Base-by-base conservation (phyloP, 2,329 filamentous ascomycete genomes). In the Fusarium sp. region DNA sequence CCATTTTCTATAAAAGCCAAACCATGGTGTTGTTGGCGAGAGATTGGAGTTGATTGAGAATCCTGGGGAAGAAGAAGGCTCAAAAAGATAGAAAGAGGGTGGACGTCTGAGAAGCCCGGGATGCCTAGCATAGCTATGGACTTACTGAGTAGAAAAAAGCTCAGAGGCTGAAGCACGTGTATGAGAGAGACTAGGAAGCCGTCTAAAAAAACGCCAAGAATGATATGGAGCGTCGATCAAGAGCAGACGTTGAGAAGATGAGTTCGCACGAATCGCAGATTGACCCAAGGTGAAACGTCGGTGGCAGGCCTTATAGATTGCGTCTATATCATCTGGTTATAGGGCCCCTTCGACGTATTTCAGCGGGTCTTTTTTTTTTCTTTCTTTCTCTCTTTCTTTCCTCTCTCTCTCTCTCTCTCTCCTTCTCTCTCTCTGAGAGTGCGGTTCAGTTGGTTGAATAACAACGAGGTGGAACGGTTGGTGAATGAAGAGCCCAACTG, bases 401-500 rank as follows among this genome's bases (percentile, higher is more conserved):
- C n/a, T n/a, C n/a, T n/a, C n/a, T n/a, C n/a, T n/a, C n/a, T n/a
- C n/a, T n/a, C n/a, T n/a, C n/a, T n/a, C n/a, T n/a, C n/a, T n/a
- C n/a, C n/a, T n/a, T n/a, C n/a, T n/a, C n/a, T 20, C 20, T 43
- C 17, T 39, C n/a, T 33, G 31, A 58, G 51, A 57, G 36, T 29
- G 39, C 36, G 46, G 46, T 40, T 49, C n/a, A 21, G 37, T 39
- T 62, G 55, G 65, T 29, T 56, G 36, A 62, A 66, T 37, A 52
- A 39, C 41, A 33, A 56, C 43, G 52, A 58, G 43, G 47, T 41
- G 41, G 45, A 56, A 36, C 53, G 48, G 40, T 49, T 72, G 65
- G 45, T 60, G 59, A 57, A 43, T 50, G 62, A 65, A 65, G 51
- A 61, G 48, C 56, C 50, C 53, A 64, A 60, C 53, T 42, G 55